phyloP scores from a whole-genome alignment of 2,329 filamentous ascomycete species.

The Plectosphaerella cucumerina region DNA sequence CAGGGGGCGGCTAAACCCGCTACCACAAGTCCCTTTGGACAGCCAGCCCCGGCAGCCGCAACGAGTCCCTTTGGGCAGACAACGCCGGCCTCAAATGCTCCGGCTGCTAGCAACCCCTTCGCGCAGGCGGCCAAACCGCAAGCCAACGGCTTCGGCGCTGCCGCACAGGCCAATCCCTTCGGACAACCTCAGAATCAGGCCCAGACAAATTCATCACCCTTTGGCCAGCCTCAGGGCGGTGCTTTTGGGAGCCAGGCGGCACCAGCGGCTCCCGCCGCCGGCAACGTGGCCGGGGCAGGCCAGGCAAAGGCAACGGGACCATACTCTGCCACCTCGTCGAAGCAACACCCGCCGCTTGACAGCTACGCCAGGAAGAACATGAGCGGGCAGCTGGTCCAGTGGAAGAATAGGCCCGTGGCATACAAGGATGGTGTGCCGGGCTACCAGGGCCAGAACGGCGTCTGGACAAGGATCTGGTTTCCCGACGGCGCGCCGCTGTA shows the following conservation, averaged over 20 bases:
- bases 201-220: constrained; percentile 16
- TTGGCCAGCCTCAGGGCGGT: constrained; percentile 17
- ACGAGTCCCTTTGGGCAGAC: constrained; percentile 9
- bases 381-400: constrained; percentile 46
- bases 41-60: constrained; percentile 2
- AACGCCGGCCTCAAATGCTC: constrained; percentile 9
- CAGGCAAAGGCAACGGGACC: constrained; percentile 23
- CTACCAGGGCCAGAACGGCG: constrained; percentile 47
- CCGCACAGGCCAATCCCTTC: constrained; percentile 25
- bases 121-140: constrained; percentile 14
- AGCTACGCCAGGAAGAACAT: constrained; percentile 38
- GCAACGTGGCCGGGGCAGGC: constrained; percentile 7
- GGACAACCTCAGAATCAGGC: constrained; percentile 8
- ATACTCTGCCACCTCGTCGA: constrained; percentile 39
- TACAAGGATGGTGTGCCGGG: constrained; percentile 51
- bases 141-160: not conserved
- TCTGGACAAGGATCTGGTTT: constrained; percentile 66
- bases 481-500: constrained; percentile 64
- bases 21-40: constrained; percentile 21
- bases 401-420: constrained; percentile 59
- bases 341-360: constrained; percentile 37
- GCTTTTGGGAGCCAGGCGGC: constrained; percentile 1
- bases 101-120: constrained; percentile 21
- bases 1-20: constrained; percentile 14
- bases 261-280: constrained; percentile 8